A percentile compares a stretch with the other conserved stretches of the same genome.
Conservation (phyloP, 768 basidiomycete genomes). For the Gymnopilus junonius region DNA sequence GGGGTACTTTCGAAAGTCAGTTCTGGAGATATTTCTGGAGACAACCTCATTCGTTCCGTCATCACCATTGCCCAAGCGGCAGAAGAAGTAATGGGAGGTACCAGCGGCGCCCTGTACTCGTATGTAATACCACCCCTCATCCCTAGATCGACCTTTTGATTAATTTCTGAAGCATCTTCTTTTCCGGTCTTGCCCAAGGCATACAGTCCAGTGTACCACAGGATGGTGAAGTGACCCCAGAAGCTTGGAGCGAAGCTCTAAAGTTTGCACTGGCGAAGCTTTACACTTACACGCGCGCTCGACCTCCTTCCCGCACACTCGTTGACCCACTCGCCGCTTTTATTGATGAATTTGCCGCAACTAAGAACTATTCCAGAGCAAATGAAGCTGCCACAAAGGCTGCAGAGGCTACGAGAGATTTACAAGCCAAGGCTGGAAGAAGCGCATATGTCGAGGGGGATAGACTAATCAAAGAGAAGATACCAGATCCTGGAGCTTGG, state of each 20-base stretch:
- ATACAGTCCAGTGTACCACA: constrained; percentile 47
- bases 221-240: constrained; percentile 43
- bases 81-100: constrained; percentile 90
- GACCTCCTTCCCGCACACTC: constrained; percentile 88
- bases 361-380: constrained; percentile 38
- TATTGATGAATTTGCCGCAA: constrained; percentile 46
- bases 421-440: constrained; percentile 86
- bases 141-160: neutral
- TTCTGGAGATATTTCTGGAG: constrained; percentile 59
- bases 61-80: constrained; percentile 74
- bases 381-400: constrained; percentile 65
- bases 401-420: constrained; percentile 72
- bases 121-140: constrained; percentile 40
- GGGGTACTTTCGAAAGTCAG: constrained; percentile 65
- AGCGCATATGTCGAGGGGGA: constrained; percentile 85
- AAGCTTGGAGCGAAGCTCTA: constrained; percentile 67
- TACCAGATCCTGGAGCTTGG: constrained; percentile 93
- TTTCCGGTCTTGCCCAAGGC: constrained; percentile 83
- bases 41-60: constrained; percentile 66
- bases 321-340: constrained; percentile 92
- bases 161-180: constrained; percentile 73
- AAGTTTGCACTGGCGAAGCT: constrained; percentile 60
- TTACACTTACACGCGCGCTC: constrained; percentile 86
- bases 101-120: constrained; percentile 92
- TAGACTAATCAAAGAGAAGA: constrained; percentile 59